Percentiles rank a stretch among this genome's conserved stretches.
phyloP scores from a whole-genome alignment of 331 rosid genomes.

The Acacia pycnantha region DNA sequence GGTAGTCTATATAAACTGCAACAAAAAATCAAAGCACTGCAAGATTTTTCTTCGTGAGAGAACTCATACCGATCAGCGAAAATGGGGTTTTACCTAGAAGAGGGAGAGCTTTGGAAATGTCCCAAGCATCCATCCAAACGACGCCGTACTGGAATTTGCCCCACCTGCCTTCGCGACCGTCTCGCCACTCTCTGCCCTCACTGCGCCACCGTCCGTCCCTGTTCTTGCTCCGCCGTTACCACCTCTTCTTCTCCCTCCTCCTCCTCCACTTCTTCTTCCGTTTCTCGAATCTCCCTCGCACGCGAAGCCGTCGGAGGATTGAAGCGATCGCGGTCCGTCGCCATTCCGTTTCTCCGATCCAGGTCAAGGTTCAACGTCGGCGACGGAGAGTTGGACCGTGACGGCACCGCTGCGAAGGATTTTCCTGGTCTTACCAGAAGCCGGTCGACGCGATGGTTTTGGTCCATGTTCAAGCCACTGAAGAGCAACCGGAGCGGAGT shows the following conservation, averaged over 20 bases:
- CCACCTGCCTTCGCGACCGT: background rate
- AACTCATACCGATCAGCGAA: background rate
- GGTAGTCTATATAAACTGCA: background rate
- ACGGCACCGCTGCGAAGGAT: background rate
- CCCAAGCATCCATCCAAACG: constrained; percentile 1
- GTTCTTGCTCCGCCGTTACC: constrained; percentile 42
- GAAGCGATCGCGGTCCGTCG: constrained; percentile 61
- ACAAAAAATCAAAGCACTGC: background rate
- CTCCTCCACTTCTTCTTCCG: constrained; percentile 39
- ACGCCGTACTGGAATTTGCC: constrained; percentile 12
- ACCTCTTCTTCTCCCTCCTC: constrained; percentile 28
- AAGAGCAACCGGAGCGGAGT: constrained; percentile 33
- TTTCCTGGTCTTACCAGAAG: constrained; percentile 8
- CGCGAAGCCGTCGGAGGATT: constrained; percentile 26
- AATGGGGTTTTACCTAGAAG: background rate
- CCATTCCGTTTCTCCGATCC: constrained; percentile 59
- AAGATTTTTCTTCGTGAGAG: too few species aligned
- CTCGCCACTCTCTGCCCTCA: constrained; percentile 14
- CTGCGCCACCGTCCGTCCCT: constrained; percentile 38
- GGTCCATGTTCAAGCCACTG: constrained; percentile 45
- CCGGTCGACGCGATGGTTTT: constrained; percentile 37
- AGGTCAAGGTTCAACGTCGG: constrained; percentile 44
- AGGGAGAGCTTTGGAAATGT: constrained; percentile 2
- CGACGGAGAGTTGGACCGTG: constrained; percentile 19
- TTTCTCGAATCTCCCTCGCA: constrained; percentile 32